Evolutionary conservation across 495 filamentous ascomycete species (phyloP).

Genomic region (Neurospora sp.): DNA sequence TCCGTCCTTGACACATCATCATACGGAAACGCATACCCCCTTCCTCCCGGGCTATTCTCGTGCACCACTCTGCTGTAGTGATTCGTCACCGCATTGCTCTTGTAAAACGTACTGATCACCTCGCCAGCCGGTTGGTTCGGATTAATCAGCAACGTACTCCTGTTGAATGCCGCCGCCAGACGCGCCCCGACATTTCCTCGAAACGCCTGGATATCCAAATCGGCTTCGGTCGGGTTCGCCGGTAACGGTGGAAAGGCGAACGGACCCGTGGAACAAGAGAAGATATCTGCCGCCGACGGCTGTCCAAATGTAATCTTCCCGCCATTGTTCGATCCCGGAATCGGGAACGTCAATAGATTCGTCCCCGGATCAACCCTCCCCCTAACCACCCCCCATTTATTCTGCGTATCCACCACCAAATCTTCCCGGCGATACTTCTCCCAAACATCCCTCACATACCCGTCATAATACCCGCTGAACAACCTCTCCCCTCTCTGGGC

Average conservation of each 20-base stretch:
- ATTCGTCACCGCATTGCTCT: conserved; percentile 46
- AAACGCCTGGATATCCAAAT: not conserved
- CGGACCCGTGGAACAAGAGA: conserved; percentile 55
- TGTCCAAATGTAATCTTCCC: conserved; percentile 33
- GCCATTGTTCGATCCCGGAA: conserved; percentile 17
- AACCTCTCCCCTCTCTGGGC: conserved; percentile 25
- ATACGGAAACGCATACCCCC: conserved; percentile 71
- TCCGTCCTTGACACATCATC: conserved; percentile 58
- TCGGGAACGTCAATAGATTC: conserved; percentile 39
- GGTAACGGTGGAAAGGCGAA: conserved; percentile 44
- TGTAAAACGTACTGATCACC: conserved; percentile 40
- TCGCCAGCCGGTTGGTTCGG: conserved; percentile 41
- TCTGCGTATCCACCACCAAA: conserved; percentile 57
- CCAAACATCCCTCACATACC: conserved; percentile 58
- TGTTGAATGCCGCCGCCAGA: conserved; percentile 58
- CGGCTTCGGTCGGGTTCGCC: conserved; percentile 22
- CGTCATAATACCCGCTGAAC: conserved; percentile 52
- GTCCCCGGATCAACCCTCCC: conserved; percentile 38
- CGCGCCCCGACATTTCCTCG: conserved; percentile 50
- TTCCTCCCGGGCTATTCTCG: conserved; percentile 46
- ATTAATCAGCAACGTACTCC: conserved; percentile 48
- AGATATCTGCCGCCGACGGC: conserved; percentile 55
- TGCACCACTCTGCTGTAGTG: conserved; percentile 64
- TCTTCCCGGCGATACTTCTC: conserved; percentile 39
- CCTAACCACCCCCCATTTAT: conserved; percentile 31